Evolutionary conservation across 2,329 filamentous ascomycete genomes (phyloP).

Genomic region (Ceratocystiopsis brevicomis): DNA sequence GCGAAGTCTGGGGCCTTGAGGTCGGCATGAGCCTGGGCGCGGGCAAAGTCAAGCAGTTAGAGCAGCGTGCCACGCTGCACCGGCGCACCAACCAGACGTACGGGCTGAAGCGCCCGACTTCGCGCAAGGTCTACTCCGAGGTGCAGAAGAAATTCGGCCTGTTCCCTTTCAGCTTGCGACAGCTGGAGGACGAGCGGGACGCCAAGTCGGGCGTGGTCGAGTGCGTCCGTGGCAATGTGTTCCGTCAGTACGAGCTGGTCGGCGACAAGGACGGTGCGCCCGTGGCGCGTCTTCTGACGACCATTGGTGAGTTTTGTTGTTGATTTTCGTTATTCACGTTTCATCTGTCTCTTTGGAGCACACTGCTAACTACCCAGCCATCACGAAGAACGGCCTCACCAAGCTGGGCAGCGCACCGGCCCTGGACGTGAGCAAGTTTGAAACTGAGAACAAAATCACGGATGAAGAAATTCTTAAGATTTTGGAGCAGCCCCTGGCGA

Average conservation of each 20-base stretch:
- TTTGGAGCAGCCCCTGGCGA: slow-evolving; percentile 68
- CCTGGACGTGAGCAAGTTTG: slow-evolving; percentile 62
- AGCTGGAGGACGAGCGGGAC: slow-evolving; percentile 89
- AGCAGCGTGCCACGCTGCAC: slow-evolving; percentile 79
- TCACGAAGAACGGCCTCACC: slow-evolving; percentile 93
- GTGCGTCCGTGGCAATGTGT: slow-evolving; percentile 79
- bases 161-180: slow-evolving; percentile 94
- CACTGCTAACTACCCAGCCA: slow-evolving; percentile 34
- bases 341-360: background rate
- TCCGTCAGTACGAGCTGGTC: slow-evolving; percentile 90
- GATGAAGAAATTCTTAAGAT: slow-evolving; percentile 94
- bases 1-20: slow-evolving; percentile 96
- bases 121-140: slow-evolving; percentile 80
- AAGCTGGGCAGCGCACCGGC: slow-evolving; percentile 61
- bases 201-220: slow-evolving; percentile 93
- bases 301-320: slow-evolving; percentile 53
- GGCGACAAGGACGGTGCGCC: slow-evolving; percentile 79
- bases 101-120: slow-evolving; percentile 82
- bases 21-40: slow-evolving; percentile 77
- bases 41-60: slow-evolving; percentile 86
- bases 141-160: slow-evolving; percentile 93
- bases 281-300: slow-evolving; percentile 76
- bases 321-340: background rate
- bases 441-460: slow-evolving; percentile 94
- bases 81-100: slow-evolving; percentile 85